Percentiles rank a stretch among this genome's conserved stretches.
Conservation (phyloP, 306 rosid species). For the Arachis hypogaea region DNA sequence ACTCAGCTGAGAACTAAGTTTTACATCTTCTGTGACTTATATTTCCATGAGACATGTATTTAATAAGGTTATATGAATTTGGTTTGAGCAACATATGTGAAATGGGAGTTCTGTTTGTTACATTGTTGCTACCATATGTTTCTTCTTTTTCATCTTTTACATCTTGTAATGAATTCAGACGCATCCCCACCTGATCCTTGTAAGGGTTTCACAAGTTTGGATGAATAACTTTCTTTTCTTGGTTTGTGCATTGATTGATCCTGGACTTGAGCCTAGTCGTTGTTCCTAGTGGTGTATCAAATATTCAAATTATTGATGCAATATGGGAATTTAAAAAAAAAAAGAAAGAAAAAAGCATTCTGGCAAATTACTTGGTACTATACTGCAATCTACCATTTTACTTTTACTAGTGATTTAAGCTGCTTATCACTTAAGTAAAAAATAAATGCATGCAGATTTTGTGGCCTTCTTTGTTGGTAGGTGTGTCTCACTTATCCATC, state of each 20-base stretch:
- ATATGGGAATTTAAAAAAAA: not conserved
- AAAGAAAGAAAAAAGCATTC: not conserved
- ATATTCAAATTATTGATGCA: not conserved
- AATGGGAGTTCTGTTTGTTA: not conserved
- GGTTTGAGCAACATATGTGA: conserved; percentile 2
- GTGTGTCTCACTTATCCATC: not conserved
- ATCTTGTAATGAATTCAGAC: not conserved
- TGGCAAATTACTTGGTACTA: conserved; percentile 7
- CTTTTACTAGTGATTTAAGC: conserved; percentile 13
- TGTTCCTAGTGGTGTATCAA: not conserved
- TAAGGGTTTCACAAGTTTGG: conserved; percentile 19
- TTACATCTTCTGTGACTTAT: not conserved
- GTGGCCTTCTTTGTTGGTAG: conserved; percentile 15
- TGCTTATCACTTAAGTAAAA: conserved; percentile 15
- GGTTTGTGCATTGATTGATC: conserved; percentile 14
- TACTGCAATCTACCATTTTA: not conserved
- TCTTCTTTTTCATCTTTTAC: not conserved
- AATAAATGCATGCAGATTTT: not conserved
- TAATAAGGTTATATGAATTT: conserved; percentile 26
- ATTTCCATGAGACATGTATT: not conserved
- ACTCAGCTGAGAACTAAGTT: not conserved
- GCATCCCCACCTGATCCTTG: conserved; percentile 1
- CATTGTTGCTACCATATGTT: not conserved
- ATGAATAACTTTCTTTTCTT: conserved; percentile 25
- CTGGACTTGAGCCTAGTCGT: conserved; percentile 12